These are phyloP conservation scores for Wickerhamiella kazuoi DNA, from an alignment of 805 yeast genomes.

Conservation along the genomic window DNA sequence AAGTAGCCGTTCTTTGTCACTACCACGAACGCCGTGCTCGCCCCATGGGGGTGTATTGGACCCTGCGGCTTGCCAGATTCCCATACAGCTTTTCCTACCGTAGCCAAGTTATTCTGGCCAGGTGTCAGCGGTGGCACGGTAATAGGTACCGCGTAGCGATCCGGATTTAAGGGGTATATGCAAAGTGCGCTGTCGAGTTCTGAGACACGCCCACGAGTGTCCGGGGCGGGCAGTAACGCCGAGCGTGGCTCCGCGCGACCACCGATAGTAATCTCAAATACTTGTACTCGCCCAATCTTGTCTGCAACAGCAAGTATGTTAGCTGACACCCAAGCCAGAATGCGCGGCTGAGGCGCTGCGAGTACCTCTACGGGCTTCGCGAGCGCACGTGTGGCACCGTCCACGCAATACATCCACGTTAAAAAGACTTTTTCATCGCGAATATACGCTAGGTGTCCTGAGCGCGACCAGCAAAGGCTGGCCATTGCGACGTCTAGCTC, in stretches of 20 bases:
- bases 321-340: conserved; percentile 57
- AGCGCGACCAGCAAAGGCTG: not conserved
- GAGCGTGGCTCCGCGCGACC: conserved; percentile 11
- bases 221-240: conserved; percentile 15
- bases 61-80: conserved; percentile 35
- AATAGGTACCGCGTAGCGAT: conserved; percentile 31
- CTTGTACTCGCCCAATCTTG: conserved; percentile 44
- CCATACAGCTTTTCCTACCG: conserved; percentile 21
- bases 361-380: conserved; percentile 34
- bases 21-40: conserved; percentile 55
- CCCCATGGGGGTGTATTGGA: conserved; percentile 45
- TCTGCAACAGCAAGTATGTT: conserved; percentile 73
- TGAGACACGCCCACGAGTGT: conserved; percentile 11
- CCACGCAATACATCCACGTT: conserved; percentile 53
- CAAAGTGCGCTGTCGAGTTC: conserved; percentile 26
- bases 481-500: not conserved
- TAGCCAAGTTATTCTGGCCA: conserved; percentile 23
- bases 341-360: conserved; percentile 12
- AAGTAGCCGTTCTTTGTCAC: conserved; percentile 46
- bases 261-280: conserved; percentile 21
- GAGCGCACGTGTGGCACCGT: conserved; percentile 67
- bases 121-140: conserved; percentile 8
- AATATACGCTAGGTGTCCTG: conserved; percentile 37
- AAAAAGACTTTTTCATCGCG: conserved; percentile 27
- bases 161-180: conserved; percentile 58